Evolutionary conservation across 805 yeast genomes (phyloP).

Genomic region (Metschnikowia matae): DNA sequence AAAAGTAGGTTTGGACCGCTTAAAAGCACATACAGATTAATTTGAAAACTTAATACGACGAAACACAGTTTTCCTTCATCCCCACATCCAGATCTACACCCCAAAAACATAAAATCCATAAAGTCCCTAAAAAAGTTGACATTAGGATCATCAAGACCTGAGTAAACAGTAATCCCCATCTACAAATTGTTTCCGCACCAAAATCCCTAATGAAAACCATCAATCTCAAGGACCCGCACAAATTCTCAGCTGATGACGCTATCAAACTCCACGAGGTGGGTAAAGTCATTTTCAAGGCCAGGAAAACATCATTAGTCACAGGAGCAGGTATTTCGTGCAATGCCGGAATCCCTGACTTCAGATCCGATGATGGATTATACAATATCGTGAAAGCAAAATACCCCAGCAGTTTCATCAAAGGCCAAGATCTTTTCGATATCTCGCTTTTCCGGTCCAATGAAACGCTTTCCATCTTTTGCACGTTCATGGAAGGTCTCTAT

Average conservation of each 20-base stretch:
- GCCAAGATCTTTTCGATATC: conserved; percentile 88
- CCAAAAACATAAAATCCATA: no score
- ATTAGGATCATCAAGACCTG: no score
- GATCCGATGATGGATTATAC: conserved; percentile 81
- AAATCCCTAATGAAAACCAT: conserved; percentile 26
- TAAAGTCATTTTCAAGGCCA: conserved; percentile 46
- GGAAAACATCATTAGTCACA: conserved; percentile 65
- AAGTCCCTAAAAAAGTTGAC: no score
- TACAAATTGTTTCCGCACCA: not conserved
- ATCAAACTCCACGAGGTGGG: conserved; percentile 38
- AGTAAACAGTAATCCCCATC: no score
- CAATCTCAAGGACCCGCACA: conserved; percentile 18
- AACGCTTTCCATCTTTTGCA: conserved; percentile 71
- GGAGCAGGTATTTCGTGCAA: conserved; percentile 97
- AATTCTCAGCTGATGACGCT: conserved; percentile 25
- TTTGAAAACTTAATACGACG: no score
- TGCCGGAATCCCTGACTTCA: conserved; percentile 95
- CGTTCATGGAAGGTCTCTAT: conserved; percentile 83
- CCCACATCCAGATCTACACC: no score
- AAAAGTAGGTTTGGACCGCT: no score
- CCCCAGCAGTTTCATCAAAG: conserved; percentile 64
- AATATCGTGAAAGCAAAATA: conserved; percentile 61
- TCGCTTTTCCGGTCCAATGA: conserved; percentile 68
- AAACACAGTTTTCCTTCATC: not conserved
- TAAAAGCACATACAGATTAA: no score